Percentiles rank a stretch among this genome's conserved stretches.
phyloP scores from a whole-genome alignment of 2,329 filamentous ascomycete genomes.

The Stachybotrys elegans region DNA sequence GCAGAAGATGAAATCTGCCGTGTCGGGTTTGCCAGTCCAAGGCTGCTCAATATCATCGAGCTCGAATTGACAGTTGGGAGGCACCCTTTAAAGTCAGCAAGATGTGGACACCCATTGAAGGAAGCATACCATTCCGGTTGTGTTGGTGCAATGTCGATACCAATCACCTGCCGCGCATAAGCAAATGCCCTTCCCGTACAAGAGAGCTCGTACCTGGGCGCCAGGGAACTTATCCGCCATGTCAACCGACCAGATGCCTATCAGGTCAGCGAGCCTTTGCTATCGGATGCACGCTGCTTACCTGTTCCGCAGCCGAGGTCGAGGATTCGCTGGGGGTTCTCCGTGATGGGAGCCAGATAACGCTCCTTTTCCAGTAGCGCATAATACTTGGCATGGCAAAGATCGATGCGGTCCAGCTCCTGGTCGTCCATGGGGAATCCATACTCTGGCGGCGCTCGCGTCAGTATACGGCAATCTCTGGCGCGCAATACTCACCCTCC shows the following conservation, averaged over 20 bases:
- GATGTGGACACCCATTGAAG: slow-evolving; percentile 1
- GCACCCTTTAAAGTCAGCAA: too few relatives aligned
- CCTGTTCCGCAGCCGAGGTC: slow-evolving; percentile 20
- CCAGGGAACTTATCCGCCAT: slow-evolving; percentile 31
- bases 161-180: slow-evolving; percentile 13
- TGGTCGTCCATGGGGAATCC: slow-evolving; percentile 33
- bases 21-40: slow-evolving; percentile 30
- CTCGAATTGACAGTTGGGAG: slow-evolving; percentile 30
- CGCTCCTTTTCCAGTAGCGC: slow-evolving; percentile 18
- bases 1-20: slow-evolving; percentile 28
- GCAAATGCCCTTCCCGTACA: too few relatives aligned
- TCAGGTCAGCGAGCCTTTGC: background rate
- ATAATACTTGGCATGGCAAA: slow-evolving; percentile 29
- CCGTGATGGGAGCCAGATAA: slow-evolving; percentile 15
- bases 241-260: slow-evolving; percentile 27
- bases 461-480: background rate
- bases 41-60: slow-evolving; percentile 29
- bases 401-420: slow-evolving; percentile 33
- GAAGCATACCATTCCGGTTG: slow-evolving; percentile 15
- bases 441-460: slow-evolving; percentile 25
- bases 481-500: slow-evolving; percentile 16
- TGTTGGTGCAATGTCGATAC: slow-evolving; percentile 18
- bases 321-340: slow-evolving; percentile 19
- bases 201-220: slow-evolving; percentile 11
- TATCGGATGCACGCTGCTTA: slow-evolving; percentile 4